Evolutionary conservation across 2,329 filamentous ascomycete genomes (phyloP).

Genomic region (Hypoxylon sp.): DNA sequence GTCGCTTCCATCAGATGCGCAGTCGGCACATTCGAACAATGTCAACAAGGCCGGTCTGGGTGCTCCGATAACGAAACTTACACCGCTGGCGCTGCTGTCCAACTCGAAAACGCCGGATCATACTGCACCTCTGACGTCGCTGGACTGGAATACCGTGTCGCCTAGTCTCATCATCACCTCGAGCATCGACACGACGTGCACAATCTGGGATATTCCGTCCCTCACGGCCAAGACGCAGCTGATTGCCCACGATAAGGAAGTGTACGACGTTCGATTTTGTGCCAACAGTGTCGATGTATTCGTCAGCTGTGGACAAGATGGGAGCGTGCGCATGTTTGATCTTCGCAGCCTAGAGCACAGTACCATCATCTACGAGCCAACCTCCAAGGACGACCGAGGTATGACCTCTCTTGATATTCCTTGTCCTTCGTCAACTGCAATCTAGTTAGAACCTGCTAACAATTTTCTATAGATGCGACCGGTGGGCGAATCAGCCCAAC

Average conservation of each 20-base stretch:
- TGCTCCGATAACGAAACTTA: constrained; percentile 77
- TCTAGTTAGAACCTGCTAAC: constrained; percentile 9
- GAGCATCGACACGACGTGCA: constrained; percentile 98
- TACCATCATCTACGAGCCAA: constrained; percentile 98
- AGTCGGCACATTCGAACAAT: constrained; percentile 69
- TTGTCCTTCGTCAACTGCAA: no score
- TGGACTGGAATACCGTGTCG: constrained; percentile 98
- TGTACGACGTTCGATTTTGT: constrained; percentile 98
- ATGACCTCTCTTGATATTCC: constrained; percentile 40
- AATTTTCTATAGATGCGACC: constrained; percentile 56
- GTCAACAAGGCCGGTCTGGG: constrained; percentile 68
- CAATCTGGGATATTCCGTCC: constrained; percentile 99
- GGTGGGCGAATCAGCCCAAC: constrained; percentile 75
- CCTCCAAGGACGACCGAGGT: constrained; percentile 82
- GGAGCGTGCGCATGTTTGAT: constrained; percentile 98
- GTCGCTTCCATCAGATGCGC: constrained; percentile 80
- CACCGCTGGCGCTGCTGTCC: constrained; percentile 88
- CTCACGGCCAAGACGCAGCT: constrained; percentile 97
- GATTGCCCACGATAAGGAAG: constrained; percentile 98
- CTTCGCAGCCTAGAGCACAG: constrained; percentile 95
- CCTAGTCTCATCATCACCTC: constrained; percentile 98
- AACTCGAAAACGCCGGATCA: constrained; percentile 99
- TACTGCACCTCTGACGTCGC: constrained; percentile 91
- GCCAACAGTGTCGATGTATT: constrained; percentile 99
- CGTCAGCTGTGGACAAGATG: constrained; percentile 96